Evolutionary conservation across 2,329 filamentous ascomycete genomes (phyloP).

Genomic region (Pseudocercospora pini-densiflorae): DNA sequence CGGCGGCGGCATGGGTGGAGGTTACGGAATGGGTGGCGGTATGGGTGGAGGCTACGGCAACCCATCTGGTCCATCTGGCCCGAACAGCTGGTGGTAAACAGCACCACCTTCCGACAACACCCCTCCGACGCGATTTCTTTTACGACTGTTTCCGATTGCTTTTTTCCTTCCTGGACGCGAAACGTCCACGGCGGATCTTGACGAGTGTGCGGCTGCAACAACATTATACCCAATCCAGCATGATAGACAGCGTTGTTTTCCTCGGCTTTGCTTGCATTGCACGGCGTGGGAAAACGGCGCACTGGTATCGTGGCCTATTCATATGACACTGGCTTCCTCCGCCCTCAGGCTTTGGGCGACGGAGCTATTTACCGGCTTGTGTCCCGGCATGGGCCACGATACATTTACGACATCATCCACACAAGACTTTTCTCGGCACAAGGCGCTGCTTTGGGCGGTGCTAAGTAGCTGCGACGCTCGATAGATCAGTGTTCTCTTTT

Average conservation of each 20-base stretch:
- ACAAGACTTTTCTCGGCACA: constrained; percentile 24
- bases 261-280: constrained; percentile 32
- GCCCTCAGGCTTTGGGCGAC: constrained; percentile 32
- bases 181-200: constrained; percentile 29
- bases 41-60: constrained; percentile 39
- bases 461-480: constrained; percentile 24
- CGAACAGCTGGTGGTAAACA: constrained; percentile 35
- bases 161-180: constrained; percentile 22
- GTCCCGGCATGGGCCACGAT: constrained; percentile 28
- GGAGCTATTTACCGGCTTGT: constrained; percentile 24
- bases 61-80: constrained; percentile 29
- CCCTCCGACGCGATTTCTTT: constrained; percentile 14
- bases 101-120: constrained; percentile 16
- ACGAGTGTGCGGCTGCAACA: constrained; percentile 27
- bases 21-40: constrained; percentile 48
- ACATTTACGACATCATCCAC: constrained; percentile 28
- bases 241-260: constrained; percentile 35
- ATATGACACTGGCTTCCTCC: constrained; percentile 21
- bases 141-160: constrained; percentile 20
- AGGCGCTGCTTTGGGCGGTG: constrained; percentile 28
- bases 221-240: constrained; percentile 34
- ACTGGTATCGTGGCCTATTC: constrained; percentile 30
- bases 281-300: constrained; percentile 32
- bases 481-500: constrained; percentile 27
- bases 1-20: constrained; percentile 45